Base-by-base conservation (phyloP, 805 yeast species). In the Kodamaea jinghongensis region DNA sequence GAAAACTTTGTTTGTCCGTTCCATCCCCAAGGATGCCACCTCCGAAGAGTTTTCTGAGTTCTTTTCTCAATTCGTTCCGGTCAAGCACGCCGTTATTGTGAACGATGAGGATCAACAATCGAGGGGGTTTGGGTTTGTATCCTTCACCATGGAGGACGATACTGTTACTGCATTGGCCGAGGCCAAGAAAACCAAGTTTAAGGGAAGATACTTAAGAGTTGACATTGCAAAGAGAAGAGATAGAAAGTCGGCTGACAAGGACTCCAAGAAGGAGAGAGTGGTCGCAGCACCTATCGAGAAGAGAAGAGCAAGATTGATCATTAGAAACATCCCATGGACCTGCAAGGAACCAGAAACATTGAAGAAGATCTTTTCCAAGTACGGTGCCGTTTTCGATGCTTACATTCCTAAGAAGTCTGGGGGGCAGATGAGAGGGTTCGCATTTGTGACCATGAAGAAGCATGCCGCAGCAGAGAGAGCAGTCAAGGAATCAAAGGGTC, bases 271-370 rank as follows among this genome's bases (percentile, higher is more conserved):
- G 40, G 42, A 39, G 38, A 33, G 31, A 10, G 45, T 34, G 11
- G 43, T 35, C 3, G 66, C n/a, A n/a, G n/a, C 66, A 35, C 71
- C 69, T 14, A 72, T 76, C n/a, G 86, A 82, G 50, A 84, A 83
- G 56, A 82, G 96, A 61, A 78, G 83, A 49, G 90, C 98, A 2
- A 79, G 96, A 51, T 68, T 93, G 43, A 89, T 93, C 50, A 73
- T 93, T 28, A 76, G 99, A 56, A 93, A 93, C 59, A 75, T 93
- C 61, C 99, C 99, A 9, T 93, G 99, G 99, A 83, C 96, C 11
- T 81, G 93, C 33, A 79, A 91, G 56, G 80, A 83, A 44, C 83
- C 95, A 4, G 78, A 78, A 4, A 79, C 77, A 40, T 70, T 93
- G 53, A 81, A 76, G 54, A 81, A 81, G 50, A 55, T 80, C 6